Base-by-base conservation (phyloP, 2,329 filamentous ascomycete species). In the Akanthomyces muscarius region DNA sequence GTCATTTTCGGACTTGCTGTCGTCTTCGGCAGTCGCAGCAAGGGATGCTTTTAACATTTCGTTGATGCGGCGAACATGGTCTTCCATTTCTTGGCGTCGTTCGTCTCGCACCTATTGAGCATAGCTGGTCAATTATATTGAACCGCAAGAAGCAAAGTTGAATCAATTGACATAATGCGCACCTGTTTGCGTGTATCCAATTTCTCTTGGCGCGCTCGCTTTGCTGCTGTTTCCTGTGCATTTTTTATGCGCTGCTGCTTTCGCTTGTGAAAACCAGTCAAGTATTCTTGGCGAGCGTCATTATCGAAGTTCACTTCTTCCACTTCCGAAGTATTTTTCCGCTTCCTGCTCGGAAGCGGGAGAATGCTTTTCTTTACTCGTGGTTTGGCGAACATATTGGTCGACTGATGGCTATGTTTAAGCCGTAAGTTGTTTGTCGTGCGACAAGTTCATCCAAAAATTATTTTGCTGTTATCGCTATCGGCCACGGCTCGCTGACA, bases 221-320 rank as follows among this genome's bases (percentile, higher is more conserved):
- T 89, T 52, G 86, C 87, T 4, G 91, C 91, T 69, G 89, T 82
- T 68, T 95, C 92, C 72, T 95, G 90, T 1, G 94, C 94, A 75
- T 88, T 82, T 78, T 96, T 96, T 68, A 88, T 87, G 44, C 95
- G 85, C 74, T 92, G 89, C 60, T 90, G 79, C 76, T 97, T 98
- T 75, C 95, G 89, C 82, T 98, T 99, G 80, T 94, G 93, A 77
- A 99, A 99, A 3, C 95, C 95, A 0, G 92, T 97, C 63, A 99
- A 82, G 73, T 91, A 99, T 71, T 98, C 92, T 67, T 89, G 80
- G 67, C 95, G 88, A 52, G 90, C 90, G 65, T 83, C 82, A 65
- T 83, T 78, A 78, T 99, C 92, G 78, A 98, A 99, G 59, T 81
- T 86, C 75, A 99, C 89, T 74, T 96, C 91, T 71, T 93, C 91